Evolutionary conservation across 2,329 filamentous ascomycete genomes (phyloP).

Genomic region (Botryotinia globosa): DNA sequence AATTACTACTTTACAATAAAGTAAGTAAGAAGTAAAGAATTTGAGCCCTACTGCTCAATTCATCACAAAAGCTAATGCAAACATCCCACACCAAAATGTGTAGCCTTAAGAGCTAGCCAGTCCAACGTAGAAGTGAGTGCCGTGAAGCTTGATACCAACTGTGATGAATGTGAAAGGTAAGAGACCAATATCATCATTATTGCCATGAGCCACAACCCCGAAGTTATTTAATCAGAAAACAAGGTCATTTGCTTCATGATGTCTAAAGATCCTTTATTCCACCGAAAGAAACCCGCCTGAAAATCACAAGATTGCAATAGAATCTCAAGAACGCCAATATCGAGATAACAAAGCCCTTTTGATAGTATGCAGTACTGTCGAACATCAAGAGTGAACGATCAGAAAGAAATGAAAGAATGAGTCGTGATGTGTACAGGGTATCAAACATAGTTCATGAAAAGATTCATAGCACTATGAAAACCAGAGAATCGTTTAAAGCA

Average conservation of each 20-base stretch:
- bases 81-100: not conserved
- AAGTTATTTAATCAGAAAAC: not conserved
- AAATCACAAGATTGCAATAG: not conserved
- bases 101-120: not conserved
- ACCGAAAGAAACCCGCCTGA: not conserved
- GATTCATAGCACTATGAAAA: slow-evolving; percentile 18
- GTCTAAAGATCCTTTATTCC: not conserved
- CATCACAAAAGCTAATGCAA: not conserved
- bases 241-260: not conserved
- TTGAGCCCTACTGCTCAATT: not conserved
- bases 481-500: not conserved
- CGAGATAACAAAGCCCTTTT: slow-evolving; percentile 20
- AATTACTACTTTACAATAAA: slow-evolving; percentile 8
- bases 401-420: slow-evolving; percentile 16
- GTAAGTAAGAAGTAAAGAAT: not conserved
- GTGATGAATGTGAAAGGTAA: not conserved
- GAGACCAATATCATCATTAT: not conserved
- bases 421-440: slow-evolving; percentile 35
- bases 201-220: not conserved
- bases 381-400: slow-evolving; percentile 23
- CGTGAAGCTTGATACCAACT: not conserved
- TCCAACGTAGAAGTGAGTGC: not conserved
- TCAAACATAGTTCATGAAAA: slow-evolving; percentile 29
- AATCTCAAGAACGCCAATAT: slow-evolving; percentile 15
- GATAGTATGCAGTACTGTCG: slow-evolving; percentile 27